Conservation (phyloP, 805 yeast species). For the Debaryomyces castellii region DNA sequence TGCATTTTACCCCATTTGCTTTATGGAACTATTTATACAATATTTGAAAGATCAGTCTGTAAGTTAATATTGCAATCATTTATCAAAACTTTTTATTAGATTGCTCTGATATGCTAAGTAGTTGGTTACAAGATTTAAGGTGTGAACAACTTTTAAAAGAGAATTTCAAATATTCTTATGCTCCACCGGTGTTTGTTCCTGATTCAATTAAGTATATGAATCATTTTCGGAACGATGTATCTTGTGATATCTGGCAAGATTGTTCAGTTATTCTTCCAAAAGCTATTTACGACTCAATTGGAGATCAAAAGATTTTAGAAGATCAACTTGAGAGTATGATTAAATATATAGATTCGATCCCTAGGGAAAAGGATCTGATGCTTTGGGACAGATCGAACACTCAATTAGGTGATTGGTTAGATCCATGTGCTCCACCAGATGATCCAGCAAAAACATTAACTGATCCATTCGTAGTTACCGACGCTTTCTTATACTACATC, state of each 20-base stretch:
- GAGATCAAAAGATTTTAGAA: background rate
- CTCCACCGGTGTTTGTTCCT: background rate
- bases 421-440: background rate
- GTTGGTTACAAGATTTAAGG: background rate
- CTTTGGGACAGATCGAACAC: background rate
- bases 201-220: background rate
- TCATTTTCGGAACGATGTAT: background rate
- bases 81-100: background rate
- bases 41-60: no score
- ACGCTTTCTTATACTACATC: background rate
- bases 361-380: background rate
- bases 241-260: background rate
- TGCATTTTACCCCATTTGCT: no score
- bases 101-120: background rate
- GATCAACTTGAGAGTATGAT: background rate
- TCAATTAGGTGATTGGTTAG: background rate
- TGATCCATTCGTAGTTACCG: background rate
- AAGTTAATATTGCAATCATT: no score
- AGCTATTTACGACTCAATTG: background rate
- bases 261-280: background rate
- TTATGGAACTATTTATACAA: no score
- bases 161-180: background rate
- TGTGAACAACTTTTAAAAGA: background rate
- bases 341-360: background rate
- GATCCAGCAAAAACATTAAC: background rate